phyloP scores from a whole-genome alignment of 441 rosid species.

The Kokia cookei region DNA sequence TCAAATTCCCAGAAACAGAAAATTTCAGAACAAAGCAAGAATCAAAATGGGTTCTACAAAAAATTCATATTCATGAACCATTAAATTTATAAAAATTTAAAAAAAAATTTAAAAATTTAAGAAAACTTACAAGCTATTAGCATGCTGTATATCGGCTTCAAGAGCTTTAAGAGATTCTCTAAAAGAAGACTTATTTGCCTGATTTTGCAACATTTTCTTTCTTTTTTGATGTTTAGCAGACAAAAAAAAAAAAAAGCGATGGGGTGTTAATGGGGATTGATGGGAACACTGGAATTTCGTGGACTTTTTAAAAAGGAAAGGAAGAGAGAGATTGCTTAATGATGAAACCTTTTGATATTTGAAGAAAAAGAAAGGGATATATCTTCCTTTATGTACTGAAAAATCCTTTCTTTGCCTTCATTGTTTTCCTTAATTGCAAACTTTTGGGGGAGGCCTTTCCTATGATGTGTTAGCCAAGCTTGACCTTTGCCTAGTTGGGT shows the following conservation, averaged over 20 bases:
- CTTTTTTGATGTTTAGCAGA: not conserved
- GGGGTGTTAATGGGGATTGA: not conserved
- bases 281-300: conserved; percentile 15
- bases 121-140: conserved; percentile 54
- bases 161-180: conserved; percentile 69
- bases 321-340: conserved; percentile 33
- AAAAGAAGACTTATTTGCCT: conserved; percentile 38
- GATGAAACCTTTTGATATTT: conserved; percentile 26
- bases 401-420: not conserved
- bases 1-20: not conserved
- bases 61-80: not conserved
- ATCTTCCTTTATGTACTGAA: conserved; percentile 11
- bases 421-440: conserved; percentile 15
- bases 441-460: not conserved
- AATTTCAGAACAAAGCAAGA: conserved; percentile 9
- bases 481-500: not conserved
- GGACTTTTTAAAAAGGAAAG: not conserved
- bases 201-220: conserved; percentile 46
- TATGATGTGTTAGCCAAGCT: not conserved
- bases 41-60: not conserved
- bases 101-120: not conserved
- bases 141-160: conserved; percentile 75
- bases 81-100: not conserved
- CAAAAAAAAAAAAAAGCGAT: not conserved
- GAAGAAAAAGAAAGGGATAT: conserved; percentile 54